Evolutionary conservation across 1,284 basidiomycete genomes (phyloP), one percentile per base, ranked within the genome.

Genomic region (Lentinula novae-zelandiae): DNA sequence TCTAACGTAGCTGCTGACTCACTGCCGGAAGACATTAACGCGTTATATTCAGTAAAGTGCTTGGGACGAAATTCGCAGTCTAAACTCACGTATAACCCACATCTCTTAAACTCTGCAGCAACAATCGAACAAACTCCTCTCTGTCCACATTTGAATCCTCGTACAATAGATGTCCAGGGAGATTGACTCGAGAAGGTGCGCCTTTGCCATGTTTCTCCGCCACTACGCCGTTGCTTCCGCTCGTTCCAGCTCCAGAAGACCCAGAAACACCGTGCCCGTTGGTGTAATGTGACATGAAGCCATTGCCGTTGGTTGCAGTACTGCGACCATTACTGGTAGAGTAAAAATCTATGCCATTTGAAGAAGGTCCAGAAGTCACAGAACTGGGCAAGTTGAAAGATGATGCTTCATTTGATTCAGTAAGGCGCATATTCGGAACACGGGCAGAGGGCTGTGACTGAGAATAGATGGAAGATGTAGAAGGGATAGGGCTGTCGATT

Each of bases 91-190:
- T 81, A 72, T 97, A 98, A 5, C 97, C 96, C 58, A 97, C 89
- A 74, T 99, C 96, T 65, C 90, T 81, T 66, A 99, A 75, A 63
- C 90, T 92, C 73, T 99, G 96, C 64, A 98, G 81, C 50, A 96
- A 87, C 53, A 99, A 77, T 67, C 96, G 82, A 56, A 98, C 88
- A 67, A 95, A 91, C 76, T 99, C 96, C 73, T 96, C 90, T 66
- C 94, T 82, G 75, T 95, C 87, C 60, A 97, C 80, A 64, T 79
- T 78, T 64, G 89, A 87, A 72, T 89, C 89, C 57, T 90, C 84
- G 67, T 90, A 92, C 42, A 93, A 77, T 49, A 82, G 81, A 51
- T 85, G 84, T 33, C 90, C 89, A 20, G 87, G 87, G 40, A 91
- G 79, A 54, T 79, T 78, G 50, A 92, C 86, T 67, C 77, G 82